A percentile compares a stretch with the other conserved stretches of the same genome.
Conservation (phyloP, 1,284 basidiomycete genomes). For the Gastroboletus turbinatus region DNA sequence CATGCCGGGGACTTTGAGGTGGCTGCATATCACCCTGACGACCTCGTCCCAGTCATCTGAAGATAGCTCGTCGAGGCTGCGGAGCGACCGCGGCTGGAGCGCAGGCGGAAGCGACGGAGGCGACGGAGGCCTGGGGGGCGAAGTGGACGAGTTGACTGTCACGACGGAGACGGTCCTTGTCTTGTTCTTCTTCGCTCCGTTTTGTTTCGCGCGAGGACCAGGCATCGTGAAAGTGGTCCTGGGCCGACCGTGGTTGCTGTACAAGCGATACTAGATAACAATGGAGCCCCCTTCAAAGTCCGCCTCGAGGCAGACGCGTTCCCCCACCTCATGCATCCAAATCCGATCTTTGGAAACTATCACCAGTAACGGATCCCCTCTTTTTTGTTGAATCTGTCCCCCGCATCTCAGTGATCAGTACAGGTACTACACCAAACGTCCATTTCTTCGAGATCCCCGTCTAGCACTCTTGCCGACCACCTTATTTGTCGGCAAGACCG, state of each 20-base stretch:
- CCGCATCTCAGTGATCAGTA: neutral
- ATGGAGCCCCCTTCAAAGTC: neutral
- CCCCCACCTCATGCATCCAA: neutral
- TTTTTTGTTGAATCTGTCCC: neutral
- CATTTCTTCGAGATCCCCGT: conserved; percentile 55
- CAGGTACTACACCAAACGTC: conserved; percentile 75
- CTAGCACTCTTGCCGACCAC: conserved; percentile 54
- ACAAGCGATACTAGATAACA: neutral
- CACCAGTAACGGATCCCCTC: conserved; percentile 43
- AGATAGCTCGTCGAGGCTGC: conserved; percentile 23
- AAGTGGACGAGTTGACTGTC: neutral
- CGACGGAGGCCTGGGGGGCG: neutral
- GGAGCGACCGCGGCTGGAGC: conserved; percentile 11
- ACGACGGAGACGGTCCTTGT: conserved; percentile 10
- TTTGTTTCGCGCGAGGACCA: conserved; percentile 31
- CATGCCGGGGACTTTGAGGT: conserved; percentile 55
- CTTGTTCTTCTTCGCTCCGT: conserved; percentile 24
- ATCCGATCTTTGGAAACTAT: conserved; percentile 58
- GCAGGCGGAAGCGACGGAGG: conserved; percentile 5
- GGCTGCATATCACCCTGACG: conserved; percentile 47
- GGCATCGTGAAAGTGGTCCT: conserved; percentile 27
- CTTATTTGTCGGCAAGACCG: conserved; percentile 53
- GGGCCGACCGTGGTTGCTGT: neutral
- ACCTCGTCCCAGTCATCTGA: conserved; percentile 50
- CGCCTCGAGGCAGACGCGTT: neutral